Conservation (phyloP, 257 asterid genomes). For the Petrea volubilis region DNA sequence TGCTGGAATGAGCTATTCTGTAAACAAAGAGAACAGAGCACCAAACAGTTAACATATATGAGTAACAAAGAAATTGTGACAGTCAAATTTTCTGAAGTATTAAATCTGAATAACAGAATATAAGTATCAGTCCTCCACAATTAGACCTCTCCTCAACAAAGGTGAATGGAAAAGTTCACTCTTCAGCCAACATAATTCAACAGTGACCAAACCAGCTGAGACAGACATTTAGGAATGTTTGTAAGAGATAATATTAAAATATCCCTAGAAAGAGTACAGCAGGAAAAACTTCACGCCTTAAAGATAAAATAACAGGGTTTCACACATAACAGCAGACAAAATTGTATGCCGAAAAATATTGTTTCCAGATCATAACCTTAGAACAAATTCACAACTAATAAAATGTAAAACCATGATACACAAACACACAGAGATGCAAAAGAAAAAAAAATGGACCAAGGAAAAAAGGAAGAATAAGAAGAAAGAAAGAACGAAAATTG, state of each 20-base stretch:
- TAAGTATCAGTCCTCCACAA: too few relatives aligned
- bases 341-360: neutral
- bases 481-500: too few relatives aligned
- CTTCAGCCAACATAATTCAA: neutral
- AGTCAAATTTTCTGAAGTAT: neutral
- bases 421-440: neutral
- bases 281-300: neutral
- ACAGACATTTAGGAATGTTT: neutral
- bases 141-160: neutral
- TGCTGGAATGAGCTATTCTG: conserved; percentile 77
- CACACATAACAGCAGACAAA: neutral
- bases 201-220: conserved; percentile 8
- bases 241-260: neutral
- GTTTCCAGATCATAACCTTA: neutral
- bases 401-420: neutral
- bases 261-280: neutral
- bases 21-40: conserved; percentile 25
- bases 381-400: neutral
- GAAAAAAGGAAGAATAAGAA: too few relatives aligned
- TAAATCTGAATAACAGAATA: conserved; percentile 1
- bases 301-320: neutral
- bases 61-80: conserved; percentile 14
- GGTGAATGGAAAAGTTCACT: conserved; percentile 11
- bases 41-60: neutral
- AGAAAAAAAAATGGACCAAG: neutral